A percentile compares a stretch with the other conserved stretches of the same genome.
Conservation (phyloP, 371 early-diverging fungal genomes). For the Smittium culicis region DNA sequence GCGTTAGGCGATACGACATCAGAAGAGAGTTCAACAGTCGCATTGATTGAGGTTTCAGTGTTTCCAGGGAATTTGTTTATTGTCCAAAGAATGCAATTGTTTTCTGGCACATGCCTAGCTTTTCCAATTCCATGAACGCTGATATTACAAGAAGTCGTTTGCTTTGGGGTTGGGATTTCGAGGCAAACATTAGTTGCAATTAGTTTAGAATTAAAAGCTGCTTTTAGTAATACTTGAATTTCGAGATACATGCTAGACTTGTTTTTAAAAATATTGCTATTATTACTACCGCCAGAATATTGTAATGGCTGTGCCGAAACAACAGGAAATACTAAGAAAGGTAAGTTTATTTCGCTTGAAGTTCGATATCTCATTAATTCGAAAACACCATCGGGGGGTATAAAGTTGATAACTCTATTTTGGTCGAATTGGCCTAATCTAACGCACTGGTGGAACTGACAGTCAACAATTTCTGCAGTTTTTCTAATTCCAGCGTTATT, state of each 20-base stretch:
- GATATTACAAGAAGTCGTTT: slow-evolving; percentile 90
- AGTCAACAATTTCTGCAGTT: slow-evolving; percentile 95
- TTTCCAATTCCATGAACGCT: slow-evolving; percentile 72
- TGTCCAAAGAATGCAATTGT: slow-evolving; percentile 88
- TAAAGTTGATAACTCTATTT: slow-evolving; percentile 92
- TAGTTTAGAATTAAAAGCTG: slow-evolving; percentile 85
- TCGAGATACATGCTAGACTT: slow-evolving; percentile 71
- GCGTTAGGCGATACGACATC: not conserved
- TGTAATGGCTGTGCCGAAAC: slow-evolving; percentile 39
- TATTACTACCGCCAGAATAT: not conserved
- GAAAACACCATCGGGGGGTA: slow-evolving; percentile 98
- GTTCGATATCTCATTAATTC: slow-evolving; percentile 97
- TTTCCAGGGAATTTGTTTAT: slow-evolving; percentile 88
- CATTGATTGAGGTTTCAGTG: slow-evolving; percentile 40
- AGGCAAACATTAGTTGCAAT: slow-evolving; percentile 93
- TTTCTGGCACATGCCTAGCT: slow-evolving; percentile 86
- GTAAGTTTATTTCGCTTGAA: slow-evolving; percentile 75
- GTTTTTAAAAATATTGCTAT: slow-evolving; percentile 15
- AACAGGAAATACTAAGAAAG: slow-evolving; percentile 89
- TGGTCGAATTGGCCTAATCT: slow-evolving; percentile 83
- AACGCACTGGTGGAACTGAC: slow-evolving; percentile 98
- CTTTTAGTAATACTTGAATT: slow-evolving; percentile 72
- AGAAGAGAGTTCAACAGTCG: slow-evolving; percentile 46
- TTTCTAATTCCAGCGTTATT: slow-evolving; percentile 9
- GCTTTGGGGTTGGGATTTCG: slow-evolving; percentile 87